Conservation (phyloP, 1,284 basidiomycete genomes). For the Cystobasidium pallidum region DNA sequence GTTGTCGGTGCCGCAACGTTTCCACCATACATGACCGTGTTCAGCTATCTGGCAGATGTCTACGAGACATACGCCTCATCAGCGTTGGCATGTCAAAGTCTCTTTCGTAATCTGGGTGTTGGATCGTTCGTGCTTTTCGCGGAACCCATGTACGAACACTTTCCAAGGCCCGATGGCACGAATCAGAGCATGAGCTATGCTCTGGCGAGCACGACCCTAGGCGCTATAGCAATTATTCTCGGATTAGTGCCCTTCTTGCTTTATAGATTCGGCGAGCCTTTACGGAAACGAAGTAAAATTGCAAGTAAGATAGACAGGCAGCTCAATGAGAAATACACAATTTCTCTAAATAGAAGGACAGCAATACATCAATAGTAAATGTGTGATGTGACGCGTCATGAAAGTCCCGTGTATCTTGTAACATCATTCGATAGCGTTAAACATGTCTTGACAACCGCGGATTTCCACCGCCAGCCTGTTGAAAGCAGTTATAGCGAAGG, state of each 20-base stretch:
- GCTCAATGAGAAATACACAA: constrained; percentile 10
- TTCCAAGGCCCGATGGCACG: constrained; percentile 21
- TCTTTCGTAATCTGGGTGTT: constrained; percentile 33
- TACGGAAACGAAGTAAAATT: constrained; percentile 30
- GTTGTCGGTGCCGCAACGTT: constrained; percentile 44
- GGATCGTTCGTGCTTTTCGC: constrained; percentile 37
- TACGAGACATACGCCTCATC: constrained; percentile 53
- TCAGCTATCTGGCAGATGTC: constrained; percentile 39
- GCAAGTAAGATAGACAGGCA: constrained; percentile 29
- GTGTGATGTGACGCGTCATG: no score
- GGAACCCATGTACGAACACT: constrained; percentile 47
- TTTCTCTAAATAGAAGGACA: neutral
- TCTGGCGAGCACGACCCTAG: constrained; percentile 51
- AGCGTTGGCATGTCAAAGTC: constrained; percentile 53
- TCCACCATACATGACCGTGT: constrained; percentile 51
- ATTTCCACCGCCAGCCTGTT: no score
- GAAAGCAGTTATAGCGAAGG: no score
- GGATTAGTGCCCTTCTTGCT: constrained; percentile 53
- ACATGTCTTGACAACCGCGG: no score
- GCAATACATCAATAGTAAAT: no score
- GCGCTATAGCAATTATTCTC: constrained; percentile 48
- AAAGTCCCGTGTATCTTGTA: no score
- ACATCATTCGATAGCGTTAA: no score
- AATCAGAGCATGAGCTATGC: constrained; percentile 49
- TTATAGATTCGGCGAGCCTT: constrained; percentile 12